Evolutionary conservation across 345 rosid genomes (phyloP).

Genomic region (Fremontodendron californicum): DNA sequence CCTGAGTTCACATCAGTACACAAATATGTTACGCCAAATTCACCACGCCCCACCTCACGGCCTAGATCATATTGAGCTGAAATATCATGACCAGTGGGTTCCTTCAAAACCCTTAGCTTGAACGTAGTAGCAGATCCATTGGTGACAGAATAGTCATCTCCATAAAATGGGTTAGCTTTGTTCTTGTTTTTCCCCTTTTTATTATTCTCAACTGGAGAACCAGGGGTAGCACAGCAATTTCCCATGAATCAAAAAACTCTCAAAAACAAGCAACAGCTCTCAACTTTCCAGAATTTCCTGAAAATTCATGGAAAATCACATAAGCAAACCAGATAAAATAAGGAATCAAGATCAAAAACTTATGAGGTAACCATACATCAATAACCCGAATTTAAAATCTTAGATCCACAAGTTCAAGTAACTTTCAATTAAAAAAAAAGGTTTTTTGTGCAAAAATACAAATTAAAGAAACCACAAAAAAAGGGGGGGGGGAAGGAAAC

Average conservation of each 20-base stretch:
- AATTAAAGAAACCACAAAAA: too few species aligned
- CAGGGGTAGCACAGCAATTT: conserved; percentile 58
- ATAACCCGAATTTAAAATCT: not conserved
- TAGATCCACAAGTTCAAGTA: conserved; percentile 10
- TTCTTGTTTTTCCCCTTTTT: conserved; percentile 35
- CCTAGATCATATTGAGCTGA: conserved; percentile 52
- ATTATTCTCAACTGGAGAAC: conserved; percentile 27
- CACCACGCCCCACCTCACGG: conserved; percentile 72
- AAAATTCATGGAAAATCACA: conserved; percentile 3
- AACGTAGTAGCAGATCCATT: conserved; percentile 29
- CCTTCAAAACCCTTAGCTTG: conserved; percentile 52
- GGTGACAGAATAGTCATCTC: conserved; percentile 34
- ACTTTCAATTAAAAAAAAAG: too few species aligned
- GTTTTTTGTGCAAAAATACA: too few species aligned
- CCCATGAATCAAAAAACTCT: conserved; percentile 40
- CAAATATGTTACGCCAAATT: conserved; percentile 67
- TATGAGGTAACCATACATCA: not conserved
- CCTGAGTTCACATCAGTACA: conserved; percentile 45
- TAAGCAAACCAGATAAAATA: conserved; percentile 3
- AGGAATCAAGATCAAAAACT: conserved; percentile 4
- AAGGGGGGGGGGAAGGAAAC: not conserved
- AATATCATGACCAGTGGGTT: conserved; percentile 54
- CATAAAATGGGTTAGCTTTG: conserved; percentile 45
- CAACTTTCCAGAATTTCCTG: conserved; percentile 19
- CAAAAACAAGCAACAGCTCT: conserved; percentile 7